Evolutionary conservation across 1,284 basidiomycete species (phyloP), one percentile per base, ranked within the genome.

Genomic region (Malassezia caprae): DNA sequence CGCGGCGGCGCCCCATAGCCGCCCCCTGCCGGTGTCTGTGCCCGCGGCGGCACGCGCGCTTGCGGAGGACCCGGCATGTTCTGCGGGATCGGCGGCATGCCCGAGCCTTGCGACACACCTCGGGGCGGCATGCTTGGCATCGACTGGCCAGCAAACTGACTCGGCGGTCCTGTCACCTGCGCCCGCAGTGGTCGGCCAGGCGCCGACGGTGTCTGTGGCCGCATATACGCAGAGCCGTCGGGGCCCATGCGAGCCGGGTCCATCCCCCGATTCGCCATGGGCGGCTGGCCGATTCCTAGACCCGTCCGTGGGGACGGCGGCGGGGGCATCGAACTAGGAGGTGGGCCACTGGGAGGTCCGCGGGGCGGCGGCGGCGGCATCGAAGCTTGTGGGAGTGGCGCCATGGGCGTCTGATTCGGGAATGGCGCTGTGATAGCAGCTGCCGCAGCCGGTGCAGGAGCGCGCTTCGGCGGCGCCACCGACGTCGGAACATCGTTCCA

Each of bases 401-500:
- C 49, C 19, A 62, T 47, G 23, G 66, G 59, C 21, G 72, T 67
- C 46, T 73, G 79, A 63, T 87, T 88, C 8, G 89, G 87, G 83
- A 96, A 94, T 1, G 90, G 90, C 24, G 87, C 82, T 13, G 84
- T 84, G 74, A 96, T 93, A 1, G 75, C 67, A 21, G 46, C 12
- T 10, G 32, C 24, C 6, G 57, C 49, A 27, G 61, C 53, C 10
- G 59, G 47, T 43, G 62, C 64, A 23, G 62, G 63, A 60, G 65
- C 62, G 19, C 65, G 64, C 47, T 80, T 77, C 23, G 69, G 63
- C 10, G 62, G 63, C 26, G 51, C 35, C 1, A 61, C 48, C 5
- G 59, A 56, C 24, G 51, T 76, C 2, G 88, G 89, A 0, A 87
- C 83, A 68, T 96, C 91, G 70, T 96, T 96, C 90, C 90, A 96